Base-by-base conservation (phyloP, 75 land plant genomes). In the Cryptomeria japonica region DNA sequence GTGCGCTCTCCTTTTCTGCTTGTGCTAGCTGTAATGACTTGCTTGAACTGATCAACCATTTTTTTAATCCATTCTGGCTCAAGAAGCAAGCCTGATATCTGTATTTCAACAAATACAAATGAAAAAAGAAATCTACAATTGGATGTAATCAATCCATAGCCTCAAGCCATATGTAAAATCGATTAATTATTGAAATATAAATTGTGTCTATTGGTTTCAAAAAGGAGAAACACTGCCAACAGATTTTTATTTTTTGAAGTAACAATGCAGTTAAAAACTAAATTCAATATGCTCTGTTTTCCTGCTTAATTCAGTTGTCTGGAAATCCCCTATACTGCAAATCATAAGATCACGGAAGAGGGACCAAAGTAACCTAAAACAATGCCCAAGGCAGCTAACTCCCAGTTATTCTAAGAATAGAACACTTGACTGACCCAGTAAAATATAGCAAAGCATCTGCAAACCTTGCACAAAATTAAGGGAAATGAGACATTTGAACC, bases 41-140 rank as follows among this genome's bases (percentile, higher is more conserved):
- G 93, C 89, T 92, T 92, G 64, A 92, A 92, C 73, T 92, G 90
- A 42, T 91, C 92, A 36, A 92, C 93, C 87, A 92, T 92, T 68
- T 86, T 84, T 84, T 91, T 92, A 37, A 92, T 89, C 80, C 91
- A 93, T n/a, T 87, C 93, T 39, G 92, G 84, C 39, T 91, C 93
- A 28, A 92, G 91, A 56, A 92, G 79, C 15, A 87, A 73, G 47
- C 93, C 93, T 36, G 80, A 87, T 85, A 89, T 88, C 93, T 92
- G 88, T 80, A 83, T 80, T 39, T 78, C 47, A 25, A 12, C 34
- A 46, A 42, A 82, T 44, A 46, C 34, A 28, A 82, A 46, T 44
- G 32, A 82, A 75, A 7, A 64, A 64, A 64, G 70, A 64, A 64
- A 64, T 64, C 70, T 64, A 64, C 9, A 28, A 25, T 64, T 64